Percentiles rank a stretch among this genome's conserved stretches.
Evolutionary conservation across 2,329 filamentous ascomycete genomes (phyloP).

Genomic region (Endoconidiophora laricicola): DNA sequence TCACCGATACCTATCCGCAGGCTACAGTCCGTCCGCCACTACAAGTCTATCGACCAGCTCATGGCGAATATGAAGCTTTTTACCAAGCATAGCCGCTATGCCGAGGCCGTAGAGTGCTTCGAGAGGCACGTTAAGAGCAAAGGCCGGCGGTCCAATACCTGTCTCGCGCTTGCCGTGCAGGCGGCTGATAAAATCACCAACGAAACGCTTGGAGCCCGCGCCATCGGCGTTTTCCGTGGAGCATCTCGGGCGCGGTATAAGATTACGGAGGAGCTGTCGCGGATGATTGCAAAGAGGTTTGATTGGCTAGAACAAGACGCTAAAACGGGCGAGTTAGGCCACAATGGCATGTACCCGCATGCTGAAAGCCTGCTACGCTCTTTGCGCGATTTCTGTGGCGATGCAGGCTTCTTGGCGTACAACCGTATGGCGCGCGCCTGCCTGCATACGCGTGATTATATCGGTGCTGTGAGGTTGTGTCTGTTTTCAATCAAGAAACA

Average conservation of each 20-base stretch:
- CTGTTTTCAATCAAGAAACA: conserved; percentile 3
- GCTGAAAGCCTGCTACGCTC: neutral
- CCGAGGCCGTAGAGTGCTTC: conserved; percentile 3
- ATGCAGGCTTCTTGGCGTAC: conserved; percentile 6
- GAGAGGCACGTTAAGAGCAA: conserved; percentile 5
- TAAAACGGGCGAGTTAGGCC: neutral
- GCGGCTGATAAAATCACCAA: conserved; percentile 1
- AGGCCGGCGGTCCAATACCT: conserved; percentile 4
- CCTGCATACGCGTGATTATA: conserved; percentile 9
- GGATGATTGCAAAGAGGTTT: conserved; percentile 2
- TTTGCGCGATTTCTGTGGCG: conserved; percentile 1
- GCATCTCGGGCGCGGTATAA: conserved; percentile 7
- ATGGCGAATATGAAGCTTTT: conserved; percentile 9
- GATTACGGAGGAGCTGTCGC: conserved; percentile 5
- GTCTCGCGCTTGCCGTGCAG: conserved; percentile 7
- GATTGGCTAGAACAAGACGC: conserved; percentile 2
- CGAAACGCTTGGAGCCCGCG: neutral
- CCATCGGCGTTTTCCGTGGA: conserved; percentile 3
- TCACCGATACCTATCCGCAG: conserved; percentile 1
- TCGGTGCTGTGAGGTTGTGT: conserved; percentile 6
- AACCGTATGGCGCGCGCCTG: conserved; percentile 10
- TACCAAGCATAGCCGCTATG: neutral
- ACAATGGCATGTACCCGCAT: conserved; percentile 7
- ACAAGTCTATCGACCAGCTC: conserved; percentile 2
- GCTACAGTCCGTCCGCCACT: neutral